Evolutionary conservation across 2,329 filamentous ascomycete genomes (phyloP).

Genomic region (Neofusicoccum cordaticola): DNA sequence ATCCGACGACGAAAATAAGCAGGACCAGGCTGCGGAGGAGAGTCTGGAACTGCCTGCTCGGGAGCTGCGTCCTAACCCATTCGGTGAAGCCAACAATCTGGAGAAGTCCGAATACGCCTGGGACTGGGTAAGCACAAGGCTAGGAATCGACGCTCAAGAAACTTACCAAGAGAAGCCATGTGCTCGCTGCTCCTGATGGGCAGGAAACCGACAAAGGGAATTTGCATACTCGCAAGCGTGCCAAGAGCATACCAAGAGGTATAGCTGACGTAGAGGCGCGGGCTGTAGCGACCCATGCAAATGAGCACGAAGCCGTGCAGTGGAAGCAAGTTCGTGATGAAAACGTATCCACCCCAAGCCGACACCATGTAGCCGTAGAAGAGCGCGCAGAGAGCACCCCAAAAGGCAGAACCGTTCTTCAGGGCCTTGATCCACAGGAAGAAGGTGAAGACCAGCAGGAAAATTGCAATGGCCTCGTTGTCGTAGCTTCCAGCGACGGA

Average conservation of each 20-base stretch:
- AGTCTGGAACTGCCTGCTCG: conserved; percentile 90
- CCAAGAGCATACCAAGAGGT: conserved; percentile 97
- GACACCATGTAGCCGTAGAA: conserved; percentile 99
- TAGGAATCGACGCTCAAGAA: not conserved
- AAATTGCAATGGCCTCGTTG: conserved; percentile 99
- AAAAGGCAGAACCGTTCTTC: conserved; percentile 94
- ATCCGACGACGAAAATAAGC: conserved; percentile 68
- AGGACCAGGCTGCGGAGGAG: conserved; percentile 76
- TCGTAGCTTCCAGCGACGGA: conserved; percentile 98
- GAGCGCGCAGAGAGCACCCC: conserved; percentile 88
- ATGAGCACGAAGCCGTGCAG: conserved; percentile 92
- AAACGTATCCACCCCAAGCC: conserved; percentile 98
- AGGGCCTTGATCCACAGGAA: conserved; percentile 98
- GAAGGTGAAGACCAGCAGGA: conserved; percentile 97
- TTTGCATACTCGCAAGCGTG: conserved; percentile 97
- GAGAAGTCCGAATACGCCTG: conserved; percentile 91
- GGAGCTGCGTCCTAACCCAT: conserved; percentile 82
- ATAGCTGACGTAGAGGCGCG: conserved; percentile 91
- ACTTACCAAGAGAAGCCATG: conserved; percentile 88
- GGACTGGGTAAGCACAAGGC: conserved; percentile 24
- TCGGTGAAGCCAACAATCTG: conserved; percentile 92
- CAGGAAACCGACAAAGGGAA: conserved; percentile 96
- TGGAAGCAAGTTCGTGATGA: conserved; percentile 96
- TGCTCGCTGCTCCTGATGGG: conserved; percentile 97
- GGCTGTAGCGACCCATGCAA: conserved; percentile 95